Evolutionary conservation across 192 early-diverging fungal species (phyloP).

Genomic region (Podila epigama): DNA sequence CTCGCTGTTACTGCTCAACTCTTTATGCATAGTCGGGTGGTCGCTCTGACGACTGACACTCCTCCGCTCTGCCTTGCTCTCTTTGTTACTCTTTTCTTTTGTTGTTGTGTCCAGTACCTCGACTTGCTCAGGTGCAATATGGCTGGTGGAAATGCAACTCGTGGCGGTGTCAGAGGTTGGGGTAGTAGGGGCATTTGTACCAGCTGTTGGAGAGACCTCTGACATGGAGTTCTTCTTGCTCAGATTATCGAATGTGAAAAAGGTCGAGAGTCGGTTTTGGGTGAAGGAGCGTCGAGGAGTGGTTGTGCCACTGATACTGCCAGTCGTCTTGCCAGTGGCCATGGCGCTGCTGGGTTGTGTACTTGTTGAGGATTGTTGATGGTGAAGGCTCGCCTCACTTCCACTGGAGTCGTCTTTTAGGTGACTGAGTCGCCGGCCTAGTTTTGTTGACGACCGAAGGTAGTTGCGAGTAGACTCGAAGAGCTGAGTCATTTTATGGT

Average conservation of each 20-base stretch:
- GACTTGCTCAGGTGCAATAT: neutral
- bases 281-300: slow-evolving; percentile 3
- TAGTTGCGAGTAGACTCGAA: slow-evolving; percentile 39
- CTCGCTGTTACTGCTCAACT: too few relatives aligned
- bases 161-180: too few relatives aligned
- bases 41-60: neutral
- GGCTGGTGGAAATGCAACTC: too few relatives aligned
- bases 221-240: slow-evolving; percentile 16
- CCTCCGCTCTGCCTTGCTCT: neutral
- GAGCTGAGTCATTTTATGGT: slow-evolving; percentile 20
- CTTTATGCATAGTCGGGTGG: neutral
- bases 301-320: neutral
- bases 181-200: too few relatives aligned
- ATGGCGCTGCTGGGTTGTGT: neutral
- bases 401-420: slow-evolving; percentile 33
- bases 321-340: neutral
- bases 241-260: slow-evolving; percentile 23
- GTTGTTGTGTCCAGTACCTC: neutral
- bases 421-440: slow-evolving; percentile 28
- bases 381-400: slow-evolving; percentile 29
- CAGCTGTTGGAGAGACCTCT: neutral
- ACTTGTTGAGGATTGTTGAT: neutral
- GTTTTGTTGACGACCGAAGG: slow-evolving; percentile 29
- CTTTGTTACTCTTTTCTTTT: neutral
- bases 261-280: slow-evolving; percentile 28